Evolutionary conservation across 495 filamentous ascomycete genomes (phyloP).

Genomic region (Annulohypoxylon bovei): DNA sequence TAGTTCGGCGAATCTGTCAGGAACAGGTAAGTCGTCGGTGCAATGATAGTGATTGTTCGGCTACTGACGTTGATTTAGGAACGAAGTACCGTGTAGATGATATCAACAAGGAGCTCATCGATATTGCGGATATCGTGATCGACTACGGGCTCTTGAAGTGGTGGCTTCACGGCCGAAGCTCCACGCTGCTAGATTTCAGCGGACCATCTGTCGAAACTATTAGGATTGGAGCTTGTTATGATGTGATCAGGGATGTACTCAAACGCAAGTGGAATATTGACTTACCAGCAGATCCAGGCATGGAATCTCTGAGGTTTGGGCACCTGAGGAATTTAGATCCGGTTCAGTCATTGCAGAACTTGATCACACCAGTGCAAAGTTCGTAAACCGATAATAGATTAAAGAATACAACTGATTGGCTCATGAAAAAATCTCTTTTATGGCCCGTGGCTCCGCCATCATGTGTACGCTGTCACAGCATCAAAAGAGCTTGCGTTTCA

Average conservation of each 20-base stretch:
- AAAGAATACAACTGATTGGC: not conserved
- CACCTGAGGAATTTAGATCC: slow-evolving; percentile 10
- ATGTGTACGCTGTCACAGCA: not conserved
- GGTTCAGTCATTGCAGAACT: slow-evolving; percentile 4
- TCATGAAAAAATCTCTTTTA: not conserved
- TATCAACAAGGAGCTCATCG: slow-evolving; percentile 45
- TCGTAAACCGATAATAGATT: not conserved
- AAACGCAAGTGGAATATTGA: slow-evolving; percentile 36
- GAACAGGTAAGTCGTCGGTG: not conserved
- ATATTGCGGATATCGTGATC: slow-evolving; percentile 45
- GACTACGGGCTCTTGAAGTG: slow-evolving; percentile 48
- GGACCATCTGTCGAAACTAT: slow-evolving; percentile 37
- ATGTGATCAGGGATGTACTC: slow-evolving; percentile 47
- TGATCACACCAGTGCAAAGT: not conserved
- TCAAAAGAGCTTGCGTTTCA: not conserved
- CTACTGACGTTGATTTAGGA: slow-evolving; percentile 15
- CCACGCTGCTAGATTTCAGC: slow-evolving; percentile 49
- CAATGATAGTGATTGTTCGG: too few species aligned
- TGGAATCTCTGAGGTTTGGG: slow-evolving; percentile 27
- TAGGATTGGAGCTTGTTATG: slow-evolving; percentile 49
- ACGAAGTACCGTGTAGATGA: slow-evolving; percentile 45
- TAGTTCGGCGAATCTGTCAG: not conserved
- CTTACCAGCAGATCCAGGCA: slow-evolving; percentile 43
- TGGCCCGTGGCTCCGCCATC: not conserved
- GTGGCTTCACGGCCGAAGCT: slow-evolving; percentile 41